These are phyloP conservation scores for Apium graveolens DNA, from an alignment of 129 eudicot genomes.

Conservation along the genomic window DNA sequence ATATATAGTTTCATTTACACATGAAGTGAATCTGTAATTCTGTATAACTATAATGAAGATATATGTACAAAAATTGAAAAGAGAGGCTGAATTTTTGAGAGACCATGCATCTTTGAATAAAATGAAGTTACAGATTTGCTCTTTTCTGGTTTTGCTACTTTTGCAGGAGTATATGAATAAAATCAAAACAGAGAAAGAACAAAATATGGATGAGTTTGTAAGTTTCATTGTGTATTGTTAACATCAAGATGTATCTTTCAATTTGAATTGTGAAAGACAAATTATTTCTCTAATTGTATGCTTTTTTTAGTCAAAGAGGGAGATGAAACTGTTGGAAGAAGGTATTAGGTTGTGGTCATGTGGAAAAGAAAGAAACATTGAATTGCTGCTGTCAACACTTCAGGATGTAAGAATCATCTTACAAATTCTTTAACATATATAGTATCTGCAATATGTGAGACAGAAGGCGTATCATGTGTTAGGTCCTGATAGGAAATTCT, in stretches of 20 bases:
- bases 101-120: too few relatives aligned
- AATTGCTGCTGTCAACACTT: constrained; percentile 54
- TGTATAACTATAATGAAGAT: too few relatives aligned
- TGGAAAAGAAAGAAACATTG: constrained; percentile 55
- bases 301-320: too few relatives aligned
- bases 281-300: too few relatives aligned
- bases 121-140: too few relatives aligned
- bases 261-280: not conserved
- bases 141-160: not conserved
- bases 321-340: constrained; percentile 52
- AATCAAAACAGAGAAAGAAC: not conserved
- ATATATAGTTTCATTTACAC: not conserved
- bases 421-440: too few relatives aligned
- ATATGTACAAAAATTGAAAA: too few relatives aligned
- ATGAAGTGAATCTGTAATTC: too few relatives aligned
- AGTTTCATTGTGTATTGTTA: not conserved
- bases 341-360: constrained; percentile 56
- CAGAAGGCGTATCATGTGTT: too few relatives aligned
- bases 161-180: not conserved
- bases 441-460: too few relatives aligned
- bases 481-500: not conserved
- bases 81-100: too few relatives aligned
- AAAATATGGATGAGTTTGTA: not conserved
- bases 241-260: not conserved
- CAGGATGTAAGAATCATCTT: constrained; percentile 43